These are phyloP conservation scores for Penicillium angulare DNA, from an alignment of 495 filamentous ascomycete species.

Conservation along the genomic window DNA sequence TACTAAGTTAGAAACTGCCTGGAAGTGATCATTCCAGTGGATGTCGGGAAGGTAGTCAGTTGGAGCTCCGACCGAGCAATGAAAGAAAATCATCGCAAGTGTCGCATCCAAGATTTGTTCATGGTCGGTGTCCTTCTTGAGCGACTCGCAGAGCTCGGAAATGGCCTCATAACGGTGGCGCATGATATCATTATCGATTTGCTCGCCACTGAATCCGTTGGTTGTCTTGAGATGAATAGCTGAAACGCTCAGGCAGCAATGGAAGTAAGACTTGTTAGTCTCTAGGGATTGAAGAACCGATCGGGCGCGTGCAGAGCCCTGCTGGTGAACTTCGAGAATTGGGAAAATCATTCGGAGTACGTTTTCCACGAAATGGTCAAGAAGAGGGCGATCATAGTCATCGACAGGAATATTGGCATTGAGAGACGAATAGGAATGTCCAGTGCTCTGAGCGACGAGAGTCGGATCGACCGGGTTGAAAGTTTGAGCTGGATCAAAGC, in stretches of 20 bases:
- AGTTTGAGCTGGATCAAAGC: constrained; percentile 41
- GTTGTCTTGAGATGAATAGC: constrained; percentile 93
- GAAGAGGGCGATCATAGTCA: constrained; percentile 78
- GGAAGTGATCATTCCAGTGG: constrained; percentile 95
- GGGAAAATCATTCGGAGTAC: constrained; percentile 90
- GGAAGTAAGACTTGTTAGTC: constrained; percentile 88
- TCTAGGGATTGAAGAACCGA: constrained; percentile 82
- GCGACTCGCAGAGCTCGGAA: constrained; percentile 77
- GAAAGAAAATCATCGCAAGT: constrained; percentile 96
- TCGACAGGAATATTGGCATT: constrained; percentile 74
- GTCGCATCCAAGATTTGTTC: constrained; percentile 89
- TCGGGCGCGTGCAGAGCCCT: constrained; percentile 70
- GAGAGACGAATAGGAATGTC: constrained; percentile 22
- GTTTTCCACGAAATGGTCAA: constrained; percentile 89
- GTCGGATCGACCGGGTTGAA: constrained; percentile 32
- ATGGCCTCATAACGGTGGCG: constrained; percentile 89
- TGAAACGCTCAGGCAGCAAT: constrained; percentile 93
- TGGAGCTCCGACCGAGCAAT: constrained; percentile 83
- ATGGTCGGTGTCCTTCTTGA: constrained; percentile 77
- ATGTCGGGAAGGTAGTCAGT: constrained; percentile 91
- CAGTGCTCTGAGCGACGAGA: background rate
- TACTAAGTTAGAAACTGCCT: constrained; percentile 79
- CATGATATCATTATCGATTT: constrained; percentile 90
- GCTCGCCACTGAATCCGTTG: constrained; percentile 61
- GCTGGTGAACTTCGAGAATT: constrained; percentile 83